Percentiles rank a stretch among this genome's conserved stretches.
Conservation (phyloP, 306 rosid species). For the Castanea crenata region DNA sequence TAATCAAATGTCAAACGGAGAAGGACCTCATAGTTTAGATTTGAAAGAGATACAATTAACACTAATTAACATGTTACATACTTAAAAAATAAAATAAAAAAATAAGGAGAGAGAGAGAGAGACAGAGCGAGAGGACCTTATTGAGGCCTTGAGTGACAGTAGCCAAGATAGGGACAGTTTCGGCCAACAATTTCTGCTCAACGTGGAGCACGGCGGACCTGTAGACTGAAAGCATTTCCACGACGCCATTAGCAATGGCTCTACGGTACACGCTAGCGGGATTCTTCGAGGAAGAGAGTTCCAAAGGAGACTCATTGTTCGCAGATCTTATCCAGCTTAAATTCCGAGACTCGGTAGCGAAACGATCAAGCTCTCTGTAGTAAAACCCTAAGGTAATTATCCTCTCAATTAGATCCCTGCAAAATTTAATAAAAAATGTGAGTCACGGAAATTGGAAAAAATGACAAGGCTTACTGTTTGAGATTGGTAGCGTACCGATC, state of each 20-base stretch:
- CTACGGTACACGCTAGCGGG: conserved; percentile 75
- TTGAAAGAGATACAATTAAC: too few relatives aligned
- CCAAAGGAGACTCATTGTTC: conserved; percentile 36
- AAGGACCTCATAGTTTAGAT: too few relatives aligned
- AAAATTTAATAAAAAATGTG: conserved; percentile 9
- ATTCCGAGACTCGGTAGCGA: conserved; percentile 74
- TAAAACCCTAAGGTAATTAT: conserved; percentile 81
- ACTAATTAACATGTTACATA: background rate
- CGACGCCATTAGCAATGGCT: conserved; percentile 88
- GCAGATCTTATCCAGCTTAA: conserved; percentile 84
- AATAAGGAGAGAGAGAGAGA: background rate
- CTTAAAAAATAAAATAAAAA: background rate
- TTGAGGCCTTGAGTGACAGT: conserved; percentile 85
- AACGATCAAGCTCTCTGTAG: conserved; percentile 84
- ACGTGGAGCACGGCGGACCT: conserved; percentile 82
- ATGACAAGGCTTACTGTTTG: background rate
- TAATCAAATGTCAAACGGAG: too few relatives aligned
- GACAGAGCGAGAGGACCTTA: conserved; percentile 43
- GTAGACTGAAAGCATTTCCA: conserved; percentile 79
- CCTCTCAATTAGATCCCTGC: conserved; percentile 89
- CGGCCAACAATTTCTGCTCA: conserved; percentile 84
- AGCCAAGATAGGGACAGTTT: conserved; percentile 82
- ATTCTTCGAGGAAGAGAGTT: conserved; percentile 30
- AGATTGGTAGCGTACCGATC: conserved; percentile 48
- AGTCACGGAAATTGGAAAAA: background rate